These are phyloP conservation scores for Brassica hybrid DNA, from an alignment of 441 rosid species.

Conservation along the genomic window DNA sequence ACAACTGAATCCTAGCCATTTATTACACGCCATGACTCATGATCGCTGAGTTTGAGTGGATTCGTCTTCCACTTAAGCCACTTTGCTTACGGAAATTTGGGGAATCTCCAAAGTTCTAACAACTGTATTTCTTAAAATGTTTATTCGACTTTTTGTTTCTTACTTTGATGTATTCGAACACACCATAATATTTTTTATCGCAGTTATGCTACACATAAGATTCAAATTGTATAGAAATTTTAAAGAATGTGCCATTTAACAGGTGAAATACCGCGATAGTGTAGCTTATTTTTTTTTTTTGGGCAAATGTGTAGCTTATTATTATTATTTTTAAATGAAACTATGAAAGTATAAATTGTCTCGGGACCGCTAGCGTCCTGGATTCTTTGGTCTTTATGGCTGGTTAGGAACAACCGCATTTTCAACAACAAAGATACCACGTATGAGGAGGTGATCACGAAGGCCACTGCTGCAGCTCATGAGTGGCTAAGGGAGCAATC, in stretches of 20 bases:
- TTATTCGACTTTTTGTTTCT: not conserved
- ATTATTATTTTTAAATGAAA: too few species aligned
- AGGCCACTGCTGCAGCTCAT: too few species aligned
- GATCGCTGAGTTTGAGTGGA: slow-evolving; percentile 15
- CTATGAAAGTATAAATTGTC: too few species aligned
- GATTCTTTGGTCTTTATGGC: too few species aligned
- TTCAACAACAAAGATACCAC: too few species aligned
- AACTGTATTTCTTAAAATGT: not conserved
- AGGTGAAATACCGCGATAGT: too few species aligned
- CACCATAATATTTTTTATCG: not conserved
- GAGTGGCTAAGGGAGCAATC: too few species aligned
- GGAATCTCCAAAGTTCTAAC: slow-evolving; percentile 28
- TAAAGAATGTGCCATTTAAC: not conserved
- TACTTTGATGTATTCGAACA: not conserved
- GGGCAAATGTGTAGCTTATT: too few species aligned
- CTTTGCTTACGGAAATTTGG: slow-evolving; percentile 11
- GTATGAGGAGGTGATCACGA: too few species aligned
- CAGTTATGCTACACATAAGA: not conserved
- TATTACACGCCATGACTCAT: slow-evolving; percentile 23
- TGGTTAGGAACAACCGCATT: too few species aligned
- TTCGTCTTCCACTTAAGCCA: slow-evolving; percentile 28
- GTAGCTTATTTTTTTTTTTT: too few species aligned
- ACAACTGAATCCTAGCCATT: slow-evolving; percentile 34
- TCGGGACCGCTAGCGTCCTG: too few species aligned
- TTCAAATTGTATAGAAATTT: not conserved